Base-by-base conservation (phyloP, 371 early-diverging fungal species). In the Spraguea lophii region DNA sequence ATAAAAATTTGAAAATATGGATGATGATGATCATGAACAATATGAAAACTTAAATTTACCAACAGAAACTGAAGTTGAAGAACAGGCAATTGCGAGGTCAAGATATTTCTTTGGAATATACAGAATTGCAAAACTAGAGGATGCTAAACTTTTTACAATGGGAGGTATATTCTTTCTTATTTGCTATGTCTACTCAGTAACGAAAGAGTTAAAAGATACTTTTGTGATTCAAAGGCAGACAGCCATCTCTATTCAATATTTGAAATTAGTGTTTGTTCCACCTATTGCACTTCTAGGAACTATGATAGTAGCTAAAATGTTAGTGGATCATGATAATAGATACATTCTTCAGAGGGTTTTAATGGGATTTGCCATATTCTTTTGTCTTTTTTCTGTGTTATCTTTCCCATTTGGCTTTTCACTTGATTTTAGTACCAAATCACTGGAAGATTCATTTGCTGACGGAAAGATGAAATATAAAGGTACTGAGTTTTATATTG, bases 201-300 rank as follows among this genome's bases (percentile, higher is more conserved):
- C 66, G 46, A 62, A 70, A 57, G 73, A 73, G 37, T 41, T 68
- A 23, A 72, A 72, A 49, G 72, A 72, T 54, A 56, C 47, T 13
- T 62, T 65, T 45, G 66, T 72, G 20, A 60, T 69, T 30, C 55
- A 50, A 16, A 54, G 68, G 46, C 68, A 65, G 61, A 59, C 60
- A 36, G 63, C 68, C 1, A 57, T 56, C 21, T 61, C 66, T 43
- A 66, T 72, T 24, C 36, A 52, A 25, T 69, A 52, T 44, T 57
- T 72, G 25, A 69, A 69, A 41, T 46, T 56, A 13, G 26, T 65
- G 19, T 41, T 62, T 22, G 53, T 66, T 16, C 49, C 57, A 37
- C 65, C 56, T 2, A 45, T 46, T 10, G 49, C 57, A 12, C 46
- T 62, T 35, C n/a, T 49, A 7, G 46, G 52, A 9, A 53, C 56